These are phyloP conservation scores for Colletotrichum australisinense DNA, from an alignment of 2,329 filamentous ascomycete species.

Conservation along the genomic window DNA sequence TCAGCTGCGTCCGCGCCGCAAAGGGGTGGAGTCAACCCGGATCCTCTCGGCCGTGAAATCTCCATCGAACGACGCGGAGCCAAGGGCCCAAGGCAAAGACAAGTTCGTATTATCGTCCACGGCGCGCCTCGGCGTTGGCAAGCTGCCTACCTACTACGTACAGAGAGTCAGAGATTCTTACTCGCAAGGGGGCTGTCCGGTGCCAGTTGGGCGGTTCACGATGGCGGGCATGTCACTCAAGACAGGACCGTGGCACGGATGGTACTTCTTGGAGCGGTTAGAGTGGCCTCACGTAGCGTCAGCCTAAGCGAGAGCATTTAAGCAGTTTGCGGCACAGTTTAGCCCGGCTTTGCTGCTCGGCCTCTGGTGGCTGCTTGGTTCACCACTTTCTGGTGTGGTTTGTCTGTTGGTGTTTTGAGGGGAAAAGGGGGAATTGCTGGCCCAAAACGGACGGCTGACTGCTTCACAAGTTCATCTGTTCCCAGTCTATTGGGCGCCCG, in stretches of 20 bases:
- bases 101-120: constrained; percentile 7
- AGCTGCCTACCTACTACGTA: neutral
- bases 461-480: neutral
- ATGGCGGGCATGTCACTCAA: constrained; percentile 12
- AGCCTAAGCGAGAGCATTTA: constrained; percentile 14
- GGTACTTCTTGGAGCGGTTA: constrained; percentile 2
- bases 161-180: neutral
- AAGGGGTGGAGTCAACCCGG: constrained; percentile 9
- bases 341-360: constrained; percentile 3
- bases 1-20: constrained; percentile 16
- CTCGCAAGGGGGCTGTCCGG: neutral
- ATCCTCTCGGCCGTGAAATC: constrained; percentile 9
- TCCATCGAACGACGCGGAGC: neutral
- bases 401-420: neutral
- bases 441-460: constrained; percentile 5
- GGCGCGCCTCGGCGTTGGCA: neutral
- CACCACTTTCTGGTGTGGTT: neutral
- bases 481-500: neutral
- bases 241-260: constrained; percentile 3
- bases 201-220: neutral
- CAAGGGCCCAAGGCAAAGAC: too few species aligned
- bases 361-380: constrained; percentile 1
- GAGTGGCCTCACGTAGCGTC: constrained; percentile 3
- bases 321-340: constrained; percentile 15
- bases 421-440: neutral